Base-by-base conservation (phyloP, 257 asterid species). In the Cynanchum wilfordii region DNA sequence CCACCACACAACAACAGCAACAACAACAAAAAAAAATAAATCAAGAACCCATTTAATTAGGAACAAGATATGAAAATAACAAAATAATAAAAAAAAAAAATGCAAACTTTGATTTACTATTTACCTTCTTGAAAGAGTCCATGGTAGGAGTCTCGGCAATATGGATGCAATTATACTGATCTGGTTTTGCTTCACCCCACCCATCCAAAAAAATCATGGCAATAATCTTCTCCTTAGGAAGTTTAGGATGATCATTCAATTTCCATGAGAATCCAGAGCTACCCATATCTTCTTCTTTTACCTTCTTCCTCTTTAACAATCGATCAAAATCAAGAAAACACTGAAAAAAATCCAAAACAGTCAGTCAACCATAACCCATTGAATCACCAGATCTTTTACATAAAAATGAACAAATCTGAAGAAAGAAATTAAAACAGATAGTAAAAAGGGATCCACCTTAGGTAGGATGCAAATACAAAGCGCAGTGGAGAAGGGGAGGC, bases 191-290 rank as follows among this genome's bases (percentile, higher is more conserved):
- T 77, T 94, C 99, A 59, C 99, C 99, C 99, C 99, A 94, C 27
- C 99, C 99, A 81, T 94, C 99, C 80, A 94, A 84, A 68, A 94
- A 96, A 44, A 94, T 82, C 89, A 91, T 70, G 3, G 98, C 97
- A 52, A 94, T 78, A 40, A 84, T 82, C 66, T 94, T 91, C 72
- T 91, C 98, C 83, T 91, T 91, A 0, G 99, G 95, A 15, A 94
- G 82, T 74, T 89, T 91, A 2, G 95, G 95, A 70, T 91, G 99
- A 74, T 91, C 99, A 70, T 89, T 83, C 87, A 94, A 78, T 72
- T 91, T 89, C 95, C 95, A 94, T 74, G 99, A 88, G 71, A 82
- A 77, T 74, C 85, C 95, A 17, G 94, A 86, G 88, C 90, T 87
- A 67, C 94, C 94, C 76, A 76, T 80, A 70, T 79, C 73, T 78